Evolutionary conservation across 139 green algal genomes (phyloP).

Genomic region (Coccomyxa sp.): DNA sequence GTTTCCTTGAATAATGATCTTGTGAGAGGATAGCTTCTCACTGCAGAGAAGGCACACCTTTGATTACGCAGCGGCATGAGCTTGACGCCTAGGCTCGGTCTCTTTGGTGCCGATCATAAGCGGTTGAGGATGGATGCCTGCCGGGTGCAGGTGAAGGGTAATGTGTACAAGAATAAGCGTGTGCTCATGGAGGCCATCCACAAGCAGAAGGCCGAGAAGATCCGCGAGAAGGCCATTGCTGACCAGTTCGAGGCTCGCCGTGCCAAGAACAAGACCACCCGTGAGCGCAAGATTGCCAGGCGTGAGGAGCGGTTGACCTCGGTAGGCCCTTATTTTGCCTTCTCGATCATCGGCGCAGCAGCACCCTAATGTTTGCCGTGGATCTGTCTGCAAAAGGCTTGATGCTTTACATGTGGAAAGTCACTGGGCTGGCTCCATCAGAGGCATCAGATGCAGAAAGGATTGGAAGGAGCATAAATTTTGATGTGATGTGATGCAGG

Average conservation of each 20-base stretch:
- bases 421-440: too few species aligned
- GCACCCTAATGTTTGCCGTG: too few species aligned
- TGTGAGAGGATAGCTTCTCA: not conserved
- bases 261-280: constrained; percentile 92
- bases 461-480: too few species aligned
- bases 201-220: constrained; percentile 98
- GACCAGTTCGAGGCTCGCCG: constrained; percentile 98
- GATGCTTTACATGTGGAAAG: too few species aligned
- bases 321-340: constrained; percentile 6
- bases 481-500: too few species aligned
- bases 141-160: constrained; percentile 90
- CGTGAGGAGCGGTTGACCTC: constrained; percentile 88
- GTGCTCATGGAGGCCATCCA: constrained; percentile 99
- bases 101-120: not conserved
- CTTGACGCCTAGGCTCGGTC: not conserved
- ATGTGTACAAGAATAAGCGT: constrained; percentile 99
- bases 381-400: too few species aligned
- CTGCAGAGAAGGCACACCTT: not conserved
- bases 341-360: not conserved
- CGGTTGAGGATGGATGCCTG: not conserved
- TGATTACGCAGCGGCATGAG: not conserved
- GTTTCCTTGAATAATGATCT: not conserved
- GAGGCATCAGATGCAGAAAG: too few species aligned
- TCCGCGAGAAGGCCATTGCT: constrained; percentile 95
- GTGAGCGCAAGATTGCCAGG: constrained; percentile 89